Evolutionary conservation across 805 yeast genomes (phyloP).

Genomic region (Kazachstania kunashirensis): DNA sequence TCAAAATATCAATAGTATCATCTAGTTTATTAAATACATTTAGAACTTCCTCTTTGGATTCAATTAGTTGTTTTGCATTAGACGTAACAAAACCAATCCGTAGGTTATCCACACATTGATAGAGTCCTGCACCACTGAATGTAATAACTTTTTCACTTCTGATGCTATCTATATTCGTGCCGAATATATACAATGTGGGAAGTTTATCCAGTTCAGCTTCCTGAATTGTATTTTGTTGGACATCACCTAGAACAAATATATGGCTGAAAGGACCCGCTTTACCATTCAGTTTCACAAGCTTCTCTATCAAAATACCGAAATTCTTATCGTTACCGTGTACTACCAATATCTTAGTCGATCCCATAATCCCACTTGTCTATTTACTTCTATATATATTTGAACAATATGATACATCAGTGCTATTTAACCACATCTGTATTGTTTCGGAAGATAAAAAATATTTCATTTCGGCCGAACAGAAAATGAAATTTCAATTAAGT

Average conservation of each 20-base stretch:
- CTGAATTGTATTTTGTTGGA: slow-evolving; percentile 5
- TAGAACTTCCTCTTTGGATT: slow-evolving; percentile 21
- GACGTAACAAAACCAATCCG: slow-evolving; percentile 40
- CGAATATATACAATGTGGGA: slow-evolving; percentile 8
- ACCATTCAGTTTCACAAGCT: slow-evolving; percentile 39
- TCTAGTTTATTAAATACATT: slow-evolving; percentile 8
- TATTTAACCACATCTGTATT: too few species aligned
- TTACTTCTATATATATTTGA: too few species aligned
- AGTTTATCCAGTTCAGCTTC: slow-evolving; percentile 11
- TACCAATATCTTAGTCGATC: too few species aligned
- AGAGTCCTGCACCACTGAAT: slow-evolving; percentile 31
- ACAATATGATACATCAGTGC: too few species aligned
- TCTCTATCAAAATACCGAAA: slow-evolving; percentile 31
- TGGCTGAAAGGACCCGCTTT: slow-evolving; percentile 62
- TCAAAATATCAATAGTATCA: slow-evolving; percentile 41
- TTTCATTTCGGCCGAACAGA: too few species aligned
- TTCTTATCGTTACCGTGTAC: slow-evolving; percentile 12
- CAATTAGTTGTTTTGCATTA: slow-evolving; percentile 9
- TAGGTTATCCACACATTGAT: slow-evolving; percentile 37
- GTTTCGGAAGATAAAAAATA: too few species aligned
- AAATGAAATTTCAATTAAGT: too few species aligned
- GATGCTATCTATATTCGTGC: background rate
- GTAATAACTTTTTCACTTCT: slow-evolving; percentile 12
- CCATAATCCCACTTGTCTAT: too few species aligned
- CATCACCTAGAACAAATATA: slow-evolving; percentile 44